Conservation (phyloP, 192 early-diverging fungal genomes). For the Podila clonocystis region DNA sequence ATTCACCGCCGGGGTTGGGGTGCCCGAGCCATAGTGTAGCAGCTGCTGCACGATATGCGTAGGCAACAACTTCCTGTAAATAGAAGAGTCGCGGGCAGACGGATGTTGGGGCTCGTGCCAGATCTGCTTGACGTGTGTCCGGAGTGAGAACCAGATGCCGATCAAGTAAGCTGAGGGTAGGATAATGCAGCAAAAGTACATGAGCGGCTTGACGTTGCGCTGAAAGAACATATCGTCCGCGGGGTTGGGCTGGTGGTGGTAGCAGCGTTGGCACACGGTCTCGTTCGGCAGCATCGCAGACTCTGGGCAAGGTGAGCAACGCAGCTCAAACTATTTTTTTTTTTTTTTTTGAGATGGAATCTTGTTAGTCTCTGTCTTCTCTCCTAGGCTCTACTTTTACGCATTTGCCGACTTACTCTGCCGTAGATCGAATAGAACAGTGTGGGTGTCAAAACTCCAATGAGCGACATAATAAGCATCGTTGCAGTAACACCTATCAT, state of each 20-base stretch:
- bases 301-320: conserved; percentile 40
- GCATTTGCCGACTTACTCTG: conserved; percentile 37
- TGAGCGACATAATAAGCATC: conserved; percentile 93
- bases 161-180: conserved; percentile 76
- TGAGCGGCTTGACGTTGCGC: conserved; percentile 79
- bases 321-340: conserved; percentile 32
- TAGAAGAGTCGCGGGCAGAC: conserved; percentile 35
- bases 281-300: conserved; percentile 20
- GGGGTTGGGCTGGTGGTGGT: conserved; percentile 69
- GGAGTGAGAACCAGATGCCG: conserved; percentile 92
- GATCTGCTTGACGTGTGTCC: conserved; percentile 87
- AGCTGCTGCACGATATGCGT: conserved; percentile 59
- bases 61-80: conserved; percentile 58
- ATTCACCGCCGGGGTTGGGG: background rate
- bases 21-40: conserved; percentile 35
- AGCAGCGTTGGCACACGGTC: conserved; percentile 68
- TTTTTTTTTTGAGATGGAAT: background rate
- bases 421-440: conserved; percentile 95
- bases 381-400: no score
- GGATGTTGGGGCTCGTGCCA: conserved; percentile 68
- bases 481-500: conserved; percentile 87
- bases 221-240: conserved; percentile 82
- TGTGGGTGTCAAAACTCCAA: conserved; percentile 94
- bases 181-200: conserved; percentile 78
- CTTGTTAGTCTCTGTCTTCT: background rate